These are phyloP conservation scores for Tuber aestivum DNA, from an alignment of 495 filamentous ascomycete genomes.

Conservation along the genomic window DNA sequence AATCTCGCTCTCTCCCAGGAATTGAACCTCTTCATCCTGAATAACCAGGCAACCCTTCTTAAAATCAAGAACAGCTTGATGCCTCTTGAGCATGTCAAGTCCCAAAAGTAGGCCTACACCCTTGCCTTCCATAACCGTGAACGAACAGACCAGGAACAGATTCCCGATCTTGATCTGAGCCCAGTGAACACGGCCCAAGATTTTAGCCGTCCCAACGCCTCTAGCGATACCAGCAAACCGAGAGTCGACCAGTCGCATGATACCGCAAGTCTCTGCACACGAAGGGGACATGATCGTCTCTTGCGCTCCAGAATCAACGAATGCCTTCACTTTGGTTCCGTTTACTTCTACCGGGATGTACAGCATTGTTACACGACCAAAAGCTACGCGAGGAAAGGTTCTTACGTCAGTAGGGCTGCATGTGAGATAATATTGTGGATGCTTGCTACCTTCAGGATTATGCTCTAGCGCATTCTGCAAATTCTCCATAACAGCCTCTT, in stretches of 20 bases:
- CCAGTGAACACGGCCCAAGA: slow-evolving; percentile 89
- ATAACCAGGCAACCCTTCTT: slow-evolving; percentile 72
- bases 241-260: slow-evolving; percentile 93
- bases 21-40: slow-evolving; percentile 77
- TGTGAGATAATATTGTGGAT: slow-evolving; percentile 8
- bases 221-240: slow-evolving; percentile 85
- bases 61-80: slow-evolving; percentile 89
- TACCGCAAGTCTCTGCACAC: slow-evolving; percentile 84
- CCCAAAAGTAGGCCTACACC: slow-evolving; percentile 91
- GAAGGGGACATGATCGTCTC: slow-evolving; percentile 97
- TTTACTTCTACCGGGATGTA: slow-evolving; percentile 97
- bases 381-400: slow-evolving; percentile 54
- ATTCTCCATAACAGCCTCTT: slow-evolving; percentile 89
- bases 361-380: slow-evolving; percentile 87
- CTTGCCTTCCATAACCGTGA: slow-evolving; percentile 99
- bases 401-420: slow-evolving; percentile 18
- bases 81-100: slow-evolving; percentile 90
- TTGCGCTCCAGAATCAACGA: slow-evolving; percentile 96
- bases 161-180: slow-evolving; percentile 89
- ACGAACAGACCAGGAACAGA: slow-evolving; percentile 82
- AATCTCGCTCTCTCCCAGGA: slow-evolving; percentile 88
- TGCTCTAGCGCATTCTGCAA: slow-evolving; percentile 92
- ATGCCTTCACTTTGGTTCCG: slow-evolving; percentile 81
- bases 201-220: slow-evolving; percentile 87
- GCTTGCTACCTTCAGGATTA: slow-evolving; percentile 76